Evolutionary conservation across 352 stramenopile genomes (phyloP).

Genomic region (Globisporangium okanoganense): DNA sequence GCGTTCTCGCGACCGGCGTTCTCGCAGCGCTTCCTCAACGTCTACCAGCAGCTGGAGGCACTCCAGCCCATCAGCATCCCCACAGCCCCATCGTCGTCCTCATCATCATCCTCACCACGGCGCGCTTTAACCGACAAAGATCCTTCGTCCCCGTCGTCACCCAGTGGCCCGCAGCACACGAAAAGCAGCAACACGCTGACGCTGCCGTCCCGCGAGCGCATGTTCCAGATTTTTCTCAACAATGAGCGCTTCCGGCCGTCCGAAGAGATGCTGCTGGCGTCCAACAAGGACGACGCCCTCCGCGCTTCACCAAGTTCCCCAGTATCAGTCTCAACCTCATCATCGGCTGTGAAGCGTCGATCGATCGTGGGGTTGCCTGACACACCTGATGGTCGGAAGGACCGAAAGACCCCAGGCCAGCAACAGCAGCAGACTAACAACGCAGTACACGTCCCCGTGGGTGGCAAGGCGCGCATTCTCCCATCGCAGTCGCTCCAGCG

Average conservation of each 20-base stretch:
- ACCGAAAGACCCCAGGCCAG: background rate
- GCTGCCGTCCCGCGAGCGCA: slow-evolving; percentile 9
- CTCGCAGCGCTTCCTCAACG: slow-evolving; percentile 19
- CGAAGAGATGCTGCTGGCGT: slow-evolving; percentile 2
- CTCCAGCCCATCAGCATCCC: slow-evolving; percentile 17
- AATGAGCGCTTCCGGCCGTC: slow-evolving; percentile 15
- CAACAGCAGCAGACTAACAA: background rate
- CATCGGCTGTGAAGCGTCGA: background rate
- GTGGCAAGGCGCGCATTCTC: slow-evolving; percentile 29
- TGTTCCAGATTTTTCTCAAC: slow-evolving; percentile 10
- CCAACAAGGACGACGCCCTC: background rate
- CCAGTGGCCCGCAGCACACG: background rate
- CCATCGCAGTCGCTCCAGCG: slow-evolving; percentile 24
- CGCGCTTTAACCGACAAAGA: background rate
- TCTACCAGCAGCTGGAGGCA: slow-evolving; percentile 30
- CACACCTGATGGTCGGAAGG: background rate
- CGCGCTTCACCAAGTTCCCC: background rate
- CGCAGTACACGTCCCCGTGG: slow-evolving; percentile 24
- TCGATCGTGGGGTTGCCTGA: background rate
- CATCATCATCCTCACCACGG: background rate
- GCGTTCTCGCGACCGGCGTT: slow-evolving; percentile 12
- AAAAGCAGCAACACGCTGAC: background rate
- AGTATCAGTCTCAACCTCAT: slow-evolving; percentile 12
- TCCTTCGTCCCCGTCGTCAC: background rate
- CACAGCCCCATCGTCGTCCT: background rate